Evolutionary conservation across 2,329 filamentous ascomycete species (phyloP).

Genomic region (Cladorrhinum sp.): DNA sequence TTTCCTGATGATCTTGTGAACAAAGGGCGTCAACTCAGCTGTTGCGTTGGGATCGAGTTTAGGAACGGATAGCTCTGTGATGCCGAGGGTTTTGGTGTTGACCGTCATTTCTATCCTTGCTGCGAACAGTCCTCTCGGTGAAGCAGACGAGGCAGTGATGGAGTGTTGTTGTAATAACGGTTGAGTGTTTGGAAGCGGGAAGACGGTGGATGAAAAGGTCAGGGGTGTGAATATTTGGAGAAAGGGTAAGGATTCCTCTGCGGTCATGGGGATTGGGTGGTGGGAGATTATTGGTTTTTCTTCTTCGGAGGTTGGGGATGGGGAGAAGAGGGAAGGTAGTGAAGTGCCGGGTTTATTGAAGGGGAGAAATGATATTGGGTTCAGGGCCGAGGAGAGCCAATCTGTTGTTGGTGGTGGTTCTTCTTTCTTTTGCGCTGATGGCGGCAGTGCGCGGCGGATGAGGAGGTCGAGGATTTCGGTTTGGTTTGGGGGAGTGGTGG

Average conservation of each 20-base stretch:
- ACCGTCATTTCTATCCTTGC: conserved; percentile 58
- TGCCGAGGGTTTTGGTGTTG: conserved; percentile 48
- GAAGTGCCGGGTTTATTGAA: conserved; percentile 41
- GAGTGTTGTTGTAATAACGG: conserved; percentile 51
- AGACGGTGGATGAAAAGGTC: conserved; percentile 54
- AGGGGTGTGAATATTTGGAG: conserved; percentile 70
- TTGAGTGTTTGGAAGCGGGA: conserved; percentile 39
- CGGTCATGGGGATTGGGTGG: conserved; percentile 58
- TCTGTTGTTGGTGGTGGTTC: conserved; percentile 34
- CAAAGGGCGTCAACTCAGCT: conserved; percentile 54
- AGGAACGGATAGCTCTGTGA: conserved; percentile 52
- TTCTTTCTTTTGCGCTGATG: conserved; percentile 25
- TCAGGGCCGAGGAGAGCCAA: conserved; percentile 48
- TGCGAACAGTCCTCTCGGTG: conserved; percentile 54
- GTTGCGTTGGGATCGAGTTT: conserved; percentile 57
- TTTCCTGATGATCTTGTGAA: conserved; percentile 39
- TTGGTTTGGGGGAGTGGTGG: conserved; percentile 28
- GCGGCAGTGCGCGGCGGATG: conserved; percentile 40
- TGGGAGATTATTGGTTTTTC: conserved; percentile 55
- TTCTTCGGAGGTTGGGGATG: conserved; percentile 32
- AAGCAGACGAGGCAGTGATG: conserved; percentile 49
- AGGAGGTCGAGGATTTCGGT: conserved; percentile 42
- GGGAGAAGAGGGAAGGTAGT: conserved; percentile 28
- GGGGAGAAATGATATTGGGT: conserved; percentile 51
- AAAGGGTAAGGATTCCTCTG: conserved; percentile 65